Base-by-base conservation (phyloP, 1,139 yeast species). In the Pichia sp. region DNA sequence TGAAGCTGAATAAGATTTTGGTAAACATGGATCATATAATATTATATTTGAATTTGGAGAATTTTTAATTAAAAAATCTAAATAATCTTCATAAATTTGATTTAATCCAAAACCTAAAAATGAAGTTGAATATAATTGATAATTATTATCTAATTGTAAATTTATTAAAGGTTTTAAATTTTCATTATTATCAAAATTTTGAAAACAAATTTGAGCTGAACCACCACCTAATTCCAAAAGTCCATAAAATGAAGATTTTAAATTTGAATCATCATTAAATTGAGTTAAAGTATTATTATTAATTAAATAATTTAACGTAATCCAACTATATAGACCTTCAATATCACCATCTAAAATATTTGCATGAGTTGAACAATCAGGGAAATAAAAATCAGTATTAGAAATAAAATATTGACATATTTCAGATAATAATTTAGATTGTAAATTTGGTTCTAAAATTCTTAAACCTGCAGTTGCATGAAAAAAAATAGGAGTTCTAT, bases 211-310 rank as follows among this genome's bases (percentile, higher is more conserved):
- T 61, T 87, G 95, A 0, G 95, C 83, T 1, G 92, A 83, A 0
- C 94, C 94, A 0, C 95, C 95, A 4, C 95, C 95, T 89, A 87
- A 83, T 56, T 86, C 95, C 52, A 87, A 65, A 36, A 86, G 71
- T 2, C 95, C 95, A 58, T 78, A 84, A 0, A 94, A 27, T 8
- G 18, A 31, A 30, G 18, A 18, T 18, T 18, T 18, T 18, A 18
- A 18, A 1, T 18, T 18, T 18, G 1, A 18, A 1, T 18, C 18
- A 18, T 18, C 18, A 18, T 18, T 18, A 1, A 1, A 18, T 18
- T 18, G 18, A 18, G 18, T 1, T 18, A 18, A 18, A 18, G 18
- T 18, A 18, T 83, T 70, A 0, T 81, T 68, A 1, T 83, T 85
- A 38, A 81, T 73, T 55, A 86, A 67, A 55, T 85, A 83, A 59